Evolutionary conservation across 139 green algal genomes (phyloP).

Genomic region (Asterochloris erici): DNA sequence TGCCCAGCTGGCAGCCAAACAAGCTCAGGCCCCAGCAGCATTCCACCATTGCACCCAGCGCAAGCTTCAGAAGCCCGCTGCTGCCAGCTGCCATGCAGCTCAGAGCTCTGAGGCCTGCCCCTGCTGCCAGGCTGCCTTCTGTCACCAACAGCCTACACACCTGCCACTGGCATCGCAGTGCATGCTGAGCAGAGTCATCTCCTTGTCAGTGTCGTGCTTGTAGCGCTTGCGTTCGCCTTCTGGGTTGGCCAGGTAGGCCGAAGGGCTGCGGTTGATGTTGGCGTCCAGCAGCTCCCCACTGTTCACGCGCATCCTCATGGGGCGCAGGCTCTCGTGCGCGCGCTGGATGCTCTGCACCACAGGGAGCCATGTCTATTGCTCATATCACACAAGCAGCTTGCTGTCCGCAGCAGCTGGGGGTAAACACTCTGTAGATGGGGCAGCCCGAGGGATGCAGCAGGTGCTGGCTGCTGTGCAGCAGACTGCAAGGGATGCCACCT

Average conservation of each 20-base stretch:
- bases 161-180: background rate
- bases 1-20: too few relatives aligned
- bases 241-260: constrained; percentile 75
- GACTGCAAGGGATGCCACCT: too few relatives aligned
- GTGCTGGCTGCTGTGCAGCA: too few relatives aligned
- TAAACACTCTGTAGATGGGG: too few relatives aligned
- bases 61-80: too few relatives aligned
- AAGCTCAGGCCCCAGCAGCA: too few relatives aligned
- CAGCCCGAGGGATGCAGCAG: too few relatives aligned
- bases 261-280: constrained; percentile 83
- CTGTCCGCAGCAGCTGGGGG: too few relatives aligned
- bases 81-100: too few relatives aligned
- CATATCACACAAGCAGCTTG: too few relatives aligned
- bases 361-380: background rate
- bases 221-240: constrained; percentile 57
- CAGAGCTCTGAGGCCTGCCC: too few relatives aligned
- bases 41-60: too few relatives aligned
- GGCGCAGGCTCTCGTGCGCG: constrained; percentile 58
- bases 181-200: constrained; percentile 63
- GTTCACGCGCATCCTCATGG: constrained; percentile 37
- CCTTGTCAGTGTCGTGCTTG: constrained; percentile 62
- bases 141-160: background rate
- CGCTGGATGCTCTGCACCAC: constrained; percentile 43
- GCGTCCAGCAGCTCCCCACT: constrained; percentile 52
- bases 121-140: background rate